A percentile compares a stretch with the other conserved stretches of the same genome.
phyloP scores from a whole-genome alignment of 2,329 filamentous ascomycete genomes.

The Fusarium proliferatum region DNA sequence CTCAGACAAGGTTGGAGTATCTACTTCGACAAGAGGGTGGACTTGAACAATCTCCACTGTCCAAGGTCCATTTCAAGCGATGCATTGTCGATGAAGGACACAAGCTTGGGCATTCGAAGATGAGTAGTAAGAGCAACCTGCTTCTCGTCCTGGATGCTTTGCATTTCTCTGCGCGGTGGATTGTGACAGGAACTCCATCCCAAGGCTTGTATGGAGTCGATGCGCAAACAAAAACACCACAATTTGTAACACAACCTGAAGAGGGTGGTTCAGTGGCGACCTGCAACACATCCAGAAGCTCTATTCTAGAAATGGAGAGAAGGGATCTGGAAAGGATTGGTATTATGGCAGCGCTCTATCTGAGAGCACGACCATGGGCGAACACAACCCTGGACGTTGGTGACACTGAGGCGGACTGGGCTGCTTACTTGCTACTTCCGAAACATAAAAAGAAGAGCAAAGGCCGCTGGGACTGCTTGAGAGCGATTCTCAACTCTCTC shows the following conservation, averaged over 20 bases:
- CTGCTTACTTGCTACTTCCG: slow-evolving; percentile 74
- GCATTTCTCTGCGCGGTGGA: slow-evolving; percentile 81
- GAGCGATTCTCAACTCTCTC: slow-evolving; percentile 77
- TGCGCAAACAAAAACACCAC: not conserved
- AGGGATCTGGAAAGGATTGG: slow-evolving; percentile 75
- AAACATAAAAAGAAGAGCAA: slow-evolving; percentile 62
- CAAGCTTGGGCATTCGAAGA: slow-evolving; percentile 75
- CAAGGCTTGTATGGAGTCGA: slow-evolving; percentile 80
- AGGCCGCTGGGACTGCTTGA: slow-evolving; percentile 72
- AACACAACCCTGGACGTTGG: slow-evolving; percentile 66
- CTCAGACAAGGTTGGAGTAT: slow-evolving; percentile 76
- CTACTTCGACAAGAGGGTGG: slow-evolving; percentile 54
- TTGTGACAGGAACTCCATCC: slow-evolving; percentile 91
- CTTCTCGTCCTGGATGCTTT: slow-evolving; percentile 63
- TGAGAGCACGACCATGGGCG: slow-evolving; percentile 83
- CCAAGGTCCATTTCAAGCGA: slow-evolving; percentile 82
- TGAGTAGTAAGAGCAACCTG: slow-evolving; percentile 65
- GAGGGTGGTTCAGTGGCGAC: not conserved
- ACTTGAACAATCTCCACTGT: slow-evolving; percentile 68
- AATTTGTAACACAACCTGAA: not conserved
- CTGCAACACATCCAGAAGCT: slow-evolving; percentile 36
- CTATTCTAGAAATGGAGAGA: slow-evolving; percentile 62
- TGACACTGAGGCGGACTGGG: slow-evolving; percentile 74
- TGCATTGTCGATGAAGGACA: slow-evolving; percentile 95
- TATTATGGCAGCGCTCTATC: slow-evolving; percentile 74